Evolutionary conservation across 164 flowering plant species (phyloP).

Genomic region (Santalum album): DNA sequence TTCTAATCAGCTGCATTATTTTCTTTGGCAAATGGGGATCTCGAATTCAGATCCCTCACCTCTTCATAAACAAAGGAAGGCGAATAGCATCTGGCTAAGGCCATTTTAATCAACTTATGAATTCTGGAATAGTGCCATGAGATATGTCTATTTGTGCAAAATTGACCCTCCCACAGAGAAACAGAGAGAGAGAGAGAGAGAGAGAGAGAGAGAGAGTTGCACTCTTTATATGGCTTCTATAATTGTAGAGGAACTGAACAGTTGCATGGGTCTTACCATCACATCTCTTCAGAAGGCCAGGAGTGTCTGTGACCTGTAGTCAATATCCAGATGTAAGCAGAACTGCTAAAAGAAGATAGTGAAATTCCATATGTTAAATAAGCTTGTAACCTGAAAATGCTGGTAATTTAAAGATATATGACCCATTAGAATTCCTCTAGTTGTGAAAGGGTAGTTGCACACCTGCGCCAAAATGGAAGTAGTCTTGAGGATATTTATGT

Average conservation of each 20-base stretch:
- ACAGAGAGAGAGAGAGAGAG: too few species aligned
- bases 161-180: too few species aligned
- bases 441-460: conserved; percentile 95
- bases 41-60: too few species aligned
- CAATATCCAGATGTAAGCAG: background rate
- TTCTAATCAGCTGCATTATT: too few species aligned
- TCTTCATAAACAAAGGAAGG: too few species aligned
- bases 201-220: too few species aligned
- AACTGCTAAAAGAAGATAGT: background rate
- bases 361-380: background rate
- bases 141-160: too few species aligned
- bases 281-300: conserved; percentile 71
- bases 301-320: conserved; percentile 92
- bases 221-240: background rate
- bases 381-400: conserved; percentile 61
- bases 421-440: conserved; percentile 97
- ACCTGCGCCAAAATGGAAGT: conserved; percentile 30
- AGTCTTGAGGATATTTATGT: background rate
- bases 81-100: too few species aligned
- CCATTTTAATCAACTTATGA: too few species aligned
- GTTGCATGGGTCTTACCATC: conserved; percentile 53
- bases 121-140: too few species aligned
- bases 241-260: background rate
- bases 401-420: conserved; percentile 61
- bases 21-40: too few species aligned